Evolutionary conservation across 2,329 filamentous ascomycete genomes (phyloP), one percentile per base, ranked within the genome.

Genomic region (Anthostomella pinea): DNA sequence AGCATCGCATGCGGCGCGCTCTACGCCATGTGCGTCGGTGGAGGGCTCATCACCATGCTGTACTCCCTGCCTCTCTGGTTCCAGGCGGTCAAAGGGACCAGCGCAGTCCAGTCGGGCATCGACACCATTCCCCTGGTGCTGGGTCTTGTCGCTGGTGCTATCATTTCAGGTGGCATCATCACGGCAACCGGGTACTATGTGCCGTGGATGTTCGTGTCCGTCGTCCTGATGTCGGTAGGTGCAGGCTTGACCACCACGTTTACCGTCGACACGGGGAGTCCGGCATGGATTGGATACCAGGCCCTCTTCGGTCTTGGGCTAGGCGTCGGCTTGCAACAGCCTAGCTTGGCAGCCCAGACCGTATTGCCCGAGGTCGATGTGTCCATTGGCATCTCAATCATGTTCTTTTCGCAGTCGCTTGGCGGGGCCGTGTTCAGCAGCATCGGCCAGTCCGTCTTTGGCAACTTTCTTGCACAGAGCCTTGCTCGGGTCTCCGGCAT

Each of bases 41-140:
- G 54, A n/a, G 43, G 38, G 5, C 53, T 60, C 38, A 52, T 61
- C 41, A 25, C 57, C 7, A 29, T 59, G 20, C 41, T 53, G 15
- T 61, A 59, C 37, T 62, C 53, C 30, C 42, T 63, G 19, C 58
- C 59, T 1, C 53, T 61, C 18, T 63, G 51, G 51, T 61, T 53
- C 29, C 48, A 52, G n/a, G 44, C 46, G 8, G 19, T 53, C 2
- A 35, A 46, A 11, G 48, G 42, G 7, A 54, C 53, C 16, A 35
- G 33, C 9, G 57, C 60, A 3, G 49, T 56, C 2, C 36, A 57
- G 23, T 60, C 57, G 5, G 60, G 60, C 26, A 58, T 63, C 20
- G 51, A 50, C 24, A 51, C 53, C 13, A 49, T 64, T 9, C 60
- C 60, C 2, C 15, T 58, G 8, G 48, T 63, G 26, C 39, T 62